phyloP scores from a whole-genome alignment of 306 rosid genomes.

The Cicer arietinum region DNA sequence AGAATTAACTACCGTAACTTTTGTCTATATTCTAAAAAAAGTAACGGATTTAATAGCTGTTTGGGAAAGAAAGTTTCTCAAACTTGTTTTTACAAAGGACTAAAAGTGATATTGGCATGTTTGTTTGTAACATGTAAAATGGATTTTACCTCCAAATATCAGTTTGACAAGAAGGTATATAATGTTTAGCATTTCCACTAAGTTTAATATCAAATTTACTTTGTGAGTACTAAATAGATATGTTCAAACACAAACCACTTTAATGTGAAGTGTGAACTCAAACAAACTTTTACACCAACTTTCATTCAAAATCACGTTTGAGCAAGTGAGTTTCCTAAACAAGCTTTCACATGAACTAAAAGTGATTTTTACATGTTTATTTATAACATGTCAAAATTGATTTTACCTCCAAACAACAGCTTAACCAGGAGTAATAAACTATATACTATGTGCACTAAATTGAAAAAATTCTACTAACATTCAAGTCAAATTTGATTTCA shows the following conservation, averaged over 20 bases:
- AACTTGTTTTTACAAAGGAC: not conserved
- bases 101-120: not conserved
- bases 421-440: not conserved
- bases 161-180: not conserved
- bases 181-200: not conserved
- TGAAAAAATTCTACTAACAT: no score
- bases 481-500: not conserved
- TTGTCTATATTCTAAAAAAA: not conserved
- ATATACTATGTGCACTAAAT: no score
- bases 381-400: not conserved
- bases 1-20: not conserved
- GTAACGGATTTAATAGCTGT: not conserved
- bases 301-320: not conserved
- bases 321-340: not conserved
- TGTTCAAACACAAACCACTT: not conserved
- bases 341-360: not conserved
- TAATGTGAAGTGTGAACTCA: not conserved
- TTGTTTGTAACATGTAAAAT: no score
- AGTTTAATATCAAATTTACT: not conserved
- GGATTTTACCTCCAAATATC: no score
- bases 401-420: not conserved
- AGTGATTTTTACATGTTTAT: not conserved
- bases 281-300: not conserved
- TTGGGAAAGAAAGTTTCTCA: not conserved
- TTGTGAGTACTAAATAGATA: not conserved